Evolutionary conservation across 495 filamentous ascomycete species (phyloP).

Genomic region (Aspergillus ostianus): DNA sequence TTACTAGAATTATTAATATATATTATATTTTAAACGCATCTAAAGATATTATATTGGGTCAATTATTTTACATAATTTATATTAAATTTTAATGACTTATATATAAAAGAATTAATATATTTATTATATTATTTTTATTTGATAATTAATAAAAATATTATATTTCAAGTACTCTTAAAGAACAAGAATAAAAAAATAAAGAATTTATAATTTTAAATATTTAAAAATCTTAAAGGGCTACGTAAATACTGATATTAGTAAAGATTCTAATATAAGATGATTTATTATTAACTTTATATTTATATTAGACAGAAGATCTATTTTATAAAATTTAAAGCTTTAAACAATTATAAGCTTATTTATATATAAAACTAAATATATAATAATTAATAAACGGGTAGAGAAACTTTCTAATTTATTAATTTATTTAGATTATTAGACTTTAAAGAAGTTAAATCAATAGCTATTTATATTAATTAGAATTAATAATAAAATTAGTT

Average conservation of each 20-base stretch:
- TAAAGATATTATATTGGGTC: no score
- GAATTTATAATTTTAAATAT: not conserved
- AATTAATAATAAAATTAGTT: not conserved
- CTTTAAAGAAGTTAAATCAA: no score
- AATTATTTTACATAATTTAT: no score
- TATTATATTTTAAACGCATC: no score
- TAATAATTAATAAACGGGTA: not conserved
- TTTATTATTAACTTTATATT: not conserved
- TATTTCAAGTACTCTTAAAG: not conserved
- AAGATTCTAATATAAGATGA: not conserved
- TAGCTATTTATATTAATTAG: not conserved
- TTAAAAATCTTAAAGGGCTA: not conserved
- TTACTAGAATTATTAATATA: no score
- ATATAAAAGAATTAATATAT: not conserved
- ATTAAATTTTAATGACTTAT: no score
- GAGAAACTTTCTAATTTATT: no score
- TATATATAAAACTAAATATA: not conserved
- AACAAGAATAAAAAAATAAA: not conserved
- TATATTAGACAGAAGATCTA: not conserved
- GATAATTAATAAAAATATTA: conserved; percentile 1
- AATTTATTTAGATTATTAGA: no score
- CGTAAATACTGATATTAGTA: no score
- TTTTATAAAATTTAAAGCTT: not conserved
- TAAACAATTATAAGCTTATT: not conserved
- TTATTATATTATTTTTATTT: not conserved